Conservation (phyloP, 495 filamentous ascomycete genomes). For the Entonaema liquescens region DNA sequence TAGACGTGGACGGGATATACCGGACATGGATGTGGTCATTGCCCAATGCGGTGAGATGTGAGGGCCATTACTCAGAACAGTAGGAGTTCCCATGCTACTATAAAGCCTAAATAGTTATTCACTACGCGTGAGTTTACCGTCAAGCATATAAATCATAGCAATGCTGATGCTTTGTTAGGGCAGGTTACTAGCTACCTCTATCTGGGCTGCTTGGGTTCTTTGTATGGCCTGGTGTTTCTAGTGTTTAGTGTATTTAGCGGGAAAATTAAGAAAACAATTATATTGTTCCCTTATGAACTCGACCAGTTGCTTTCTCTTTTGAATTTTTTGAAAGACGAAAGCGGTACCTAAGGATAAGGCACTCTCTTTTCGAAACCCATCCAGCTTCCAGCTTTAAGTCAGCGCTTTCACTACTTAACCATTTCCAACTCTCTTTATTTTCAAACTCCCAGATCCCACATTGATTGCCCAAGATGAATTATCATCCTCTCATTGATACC, state of each 20-base stretch:
- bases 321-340: too few relatives aligned
- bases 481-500: neutral
- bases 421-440: neutral
- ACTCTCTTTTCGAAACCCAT: neutral
- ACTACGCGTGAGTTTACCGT: neutral
- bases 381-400: neutral
- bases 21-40: conserved; percentile 85
- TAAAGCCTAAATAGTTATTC: neutral
- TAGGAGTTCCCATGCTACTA: neutral
- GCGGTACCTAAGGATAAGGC: too few relatives aligned
- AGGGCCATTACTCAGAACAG: conserved; percentile 13
- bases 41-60: conserved; percentile 91
- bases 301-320: too few relatives aligned
- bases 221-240: too few relatives aligned
- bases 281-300: too few relatives aligned
- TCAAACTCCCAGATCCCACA: neutral
- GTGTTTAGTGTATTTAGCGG: too few relatives aligned
- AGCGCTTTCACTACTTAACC: neutral
- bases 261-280: too few relatives aligned
- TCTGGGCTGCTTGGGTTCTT: neutral
- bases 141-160: neutral
- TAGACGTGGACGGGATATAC: conserved; percentile 74
- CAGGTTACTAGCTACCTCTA: neutral
- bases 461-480: neutral
- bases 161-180: neutral